Base-by-base conservation (phyloP, 2,329 filamentous ascomycete genomes). In the Grosmannia huntii region DNA sequence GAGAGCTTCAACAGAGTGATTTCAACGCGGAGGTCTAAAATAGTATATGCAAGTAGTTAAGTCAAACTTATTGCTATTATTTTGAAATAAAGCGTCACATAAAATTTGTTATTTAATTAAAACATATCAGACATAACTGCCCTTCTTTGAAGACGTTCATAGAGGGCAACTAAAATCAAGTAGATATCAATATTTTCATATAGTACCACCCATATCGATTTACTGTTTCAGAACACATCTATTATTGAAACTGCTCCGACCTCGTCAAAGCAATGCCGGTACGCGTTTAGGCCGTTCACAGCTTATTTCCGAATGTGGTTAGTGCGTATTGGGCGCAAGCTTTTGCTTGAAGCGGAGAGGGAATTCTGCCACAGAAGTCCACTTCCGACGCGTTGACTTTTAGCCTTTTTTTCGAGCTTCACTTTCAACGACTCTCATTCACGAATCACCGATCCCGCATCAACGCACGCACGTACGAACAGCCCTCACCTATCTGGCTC, bases 361-460 rank as follows among this genome's bases (percentile, higher is more conserved):
- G 21, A 55, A 53, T 57, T 60, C 36, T 57, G 59, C 55, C 55
- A 33, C 7, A 51, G 28, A 19, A 27, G n/a, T 28, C 28, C 19
- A 28, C 36, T n/a, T 16, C 16, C 33, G 56, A 60, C 59, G 62
- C 62, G 59, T 62, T 61, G 57, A 56, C 28, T 41, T 55, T 52
- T 57, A 41, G 55, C 7, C n/a, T 25, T 51, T 56, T 56, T 44
- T 52, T 33, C 19, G 33, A 46, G 53, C 38, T 50, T 56, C 31
- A 48, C 11, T 23, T 19, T 25, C n/a, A 31, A 23, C 49, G 21
- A 1, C 48, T 38, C 36, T n/a, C 25, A 11, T 28, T 48, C 4
- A 9, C 53, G 54, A n/a, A 44, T 21, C 19, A 27, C 16, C 28
- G 19, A n/a, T 7, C 25, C 25, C 48, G 12, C 48, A 52, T 21